Evolutionary conservation across 805 yeast genomes (phyloP), one percentile per base, ranked within the genome.

Genomic region (Kluyveromyces nonfermentans): DNA sequence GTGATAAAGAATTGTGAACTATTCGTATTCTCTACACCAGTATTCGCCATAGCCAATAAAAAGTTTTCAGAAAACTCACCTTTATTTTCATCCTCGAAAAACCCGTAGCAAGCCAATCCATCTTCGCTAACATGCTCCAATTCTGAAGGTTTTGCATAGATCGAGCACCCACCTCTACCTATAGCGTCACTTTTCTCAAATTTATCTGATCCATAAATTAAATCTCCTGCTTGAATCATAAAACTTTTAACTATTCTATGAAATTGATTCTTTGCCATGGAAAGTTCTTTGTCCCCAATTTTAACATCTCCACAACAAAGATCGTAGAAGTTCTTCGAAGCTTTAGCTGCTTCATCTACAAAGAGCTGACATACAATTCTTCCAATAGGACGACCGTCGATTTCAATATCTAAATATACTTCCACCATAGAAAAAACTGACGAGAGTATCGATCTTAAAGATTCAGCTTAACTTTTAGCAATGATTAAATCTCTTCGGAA

Each of bases 1-100:
- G 80, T 75, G 35, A 85, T 80, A 55, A 84, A 84, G 56, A 84
- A 83, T 55, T 82, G 89, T 0, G 85, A 75, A 17, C 74, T 70
- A 50, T 81, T 81, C 10, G 80, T 60, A 44, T 73, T 53, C 18
- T 63, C 53, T 7, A 52, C 33, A 4, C 80, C 82, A 16, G 68
- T 60, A 51, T 79, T 80, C 2, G 86, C 85, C 83, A 82, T 75
- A 30, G 85, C 82, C 47, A 74, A 59, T 50, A 74, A 74, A 1
- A 80, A 70, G 1, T 62, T 62, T 41, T 72, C 77, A 34, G 60
- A 51, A 33, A 69, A 50, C 19, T 64, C 70, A 0, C 55, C 64
- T 17, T 67, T 37, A 56, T 83, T 82, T 57, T 83, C 93, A 52
- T 78, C 82, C 21, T 67, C 72, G 49, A 78, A 78, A 17, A 54